Percentiles rank a stretch among this genome's conserved stretches.
phyloP scores from a whole-genome alignment of 306 rosid genomes.

The Trifolium repens region DNA sequence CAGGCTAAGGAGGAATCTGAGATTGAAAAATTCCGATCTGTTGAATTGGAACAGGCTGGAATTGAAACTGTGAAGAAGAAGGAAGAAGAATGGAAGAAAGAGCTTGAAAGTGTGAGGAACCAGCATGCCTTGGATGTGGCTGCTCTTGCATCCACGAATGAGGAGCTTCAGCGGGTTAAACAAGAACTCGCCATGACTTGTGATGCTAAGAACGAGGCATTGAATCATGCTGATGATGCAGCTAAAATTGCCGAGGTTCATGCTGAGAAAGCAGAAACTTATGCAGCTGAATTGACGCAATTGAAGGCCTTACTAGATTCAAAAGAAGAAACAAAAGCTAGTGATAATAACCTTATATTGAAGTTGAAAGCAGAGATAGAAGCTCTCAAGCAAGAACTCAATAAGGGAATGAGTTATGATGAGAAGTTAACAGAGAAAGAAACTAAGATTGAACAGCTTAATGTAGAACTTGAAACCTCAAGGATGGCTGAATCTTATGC shows the following conservation, averaged over 20 bases:
- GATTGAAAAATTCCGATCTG: slow-evolving; percentile 90
- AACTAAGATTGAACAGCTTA: slow-evolving; percentile 71
- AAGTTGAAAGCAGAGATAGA: slow-evolving; percentile 69
- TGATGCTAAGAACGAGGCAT: slow-evolving; percentile 90
- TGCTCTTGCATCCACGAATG: slow-evolving; percentile 73
- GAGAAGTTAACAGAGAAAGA: slow-evolving; percentile 71
- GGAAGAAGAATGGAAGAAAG: slow-evolving; percentile 86
- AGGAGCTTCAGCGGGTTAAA: slow-evolving; percentile 86
- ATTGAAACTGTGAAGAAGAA: slow-evolving; percentile 80
- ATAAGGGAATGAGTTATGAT: slow-evolving; percentile 54
- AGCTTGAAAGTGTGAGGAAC: slow-evolving; percentile 71
- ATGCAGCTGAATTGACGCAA: slow-evolving; percentile 68
- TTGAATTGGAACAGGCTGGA: slow-evolving; percentile 92
- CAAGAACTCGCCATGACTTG: slow-evolving; percentile 74
- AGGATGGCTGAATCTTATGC: slow-evolving; percentile 86
- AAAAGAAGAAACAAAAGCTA: slow-evolving; percentile 65
- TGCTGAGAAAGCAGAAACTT: slow-evolving; percentile 73
- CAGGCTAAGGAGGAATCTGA: slow-evolving; percentile 86
- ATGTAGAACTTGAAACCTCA: slow-evolving; percentile 86
- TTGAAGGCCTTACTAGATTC: slow-evolving; percentile 74
- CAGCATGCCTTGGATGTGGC: slow-evolving; percentile 86
- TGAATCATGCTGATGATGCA: slow-evolving; percentile 85
- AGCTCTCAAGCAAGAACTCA: slow-evolving; percentile 68
- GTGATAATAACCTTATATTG: slow-evolving; percentile 58
- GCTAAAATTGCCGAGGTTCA: slow-evolving; percentile 90